Evolutionary conservation across 345 rosid species (phyloP), one percentile per base, ranked within the genome.

Genomic region (Salix suchowensis): DNA sequence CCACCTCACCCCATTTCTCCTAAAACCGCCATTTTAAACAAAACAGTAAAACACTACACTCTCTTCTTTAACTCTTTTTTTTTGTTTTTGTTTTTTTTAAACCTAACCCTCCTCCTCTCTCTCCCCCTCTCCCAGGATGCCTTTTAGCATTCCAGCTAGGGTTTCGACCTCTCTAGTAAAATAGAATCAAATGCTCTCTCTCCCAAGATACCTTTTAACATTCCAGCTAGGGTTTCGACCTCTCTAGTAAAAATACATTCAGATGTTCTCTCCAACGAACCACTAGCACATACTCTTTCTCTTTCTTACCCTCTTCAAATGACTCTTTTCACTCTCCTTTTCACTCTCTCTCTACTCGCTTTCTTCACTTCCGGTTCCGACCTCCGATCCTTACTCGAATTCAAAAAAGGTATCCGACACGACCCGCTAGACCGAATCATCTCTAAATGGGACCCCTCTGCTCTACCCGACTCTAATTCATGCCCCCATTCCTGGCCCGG

Each of bases 401-500:
- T 95, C 88, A 91, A 87, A 68, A 95, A 95, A 78, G 98, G 98
- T 6, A 93, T 95, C 79, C 82, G 72, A 2, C 65, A 42, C 60
- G 96, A 93, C 76, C 87, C 91, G 6, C 80, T 82, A 0, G 72
- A 79, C 42, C 80, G 71, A 65, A 84, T 85, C 14, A 46, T 76
- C 61, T 72, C 81, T 7, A 34, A 86, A 70, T 95, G 98, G 98
- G 70, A 68, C 72, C 50, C 34, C 21, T 77, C 87, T 37, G 61
- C 76, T 9, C 74, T 81, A 50, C 2, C 88, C 65, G 86, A 86
- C 79, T 80, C 74, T 8, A 54, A 44, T 0, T 70, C 86, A 2
- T 92, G 97, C 80, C 94, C 91, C 42, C 62, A 15, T 1, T 70
- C 71, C 7, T 95, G 97, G 97, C 76, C 84, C 52, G 98, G 98